Conservation (phyloP, 179 eudicot species). For the Nepenthes alata region DNA sequence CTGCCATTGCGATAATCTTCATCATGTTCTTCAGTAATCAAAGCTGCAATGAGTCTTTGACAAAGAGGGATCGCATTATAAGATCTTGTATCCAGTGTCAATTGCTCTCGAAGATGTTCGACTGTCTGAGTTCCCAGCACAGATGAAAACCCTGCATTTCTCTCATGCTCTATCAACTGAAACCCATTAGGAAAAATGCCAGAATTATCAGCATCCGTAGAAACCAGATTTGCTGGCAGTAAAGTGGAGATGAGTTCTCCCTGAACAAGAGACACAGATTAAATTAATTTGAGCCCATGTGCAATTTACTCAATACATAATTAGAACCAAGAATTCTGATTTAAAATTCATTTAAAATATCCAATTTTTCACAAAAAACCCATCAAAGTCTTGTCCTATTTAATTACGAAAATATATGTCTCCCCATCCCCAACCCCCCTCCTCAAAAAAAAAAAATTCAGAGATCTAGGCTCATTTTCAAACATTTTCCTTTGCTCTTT, state of each 20-base stretch:
- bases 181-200: conserved; percentile 17
- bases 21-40: conserved; percentile 44
- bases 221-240: conserved; percentile 13
- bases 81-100: conserved; percentile 10
- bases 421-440: no score
- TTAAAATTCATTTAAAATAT: no score
- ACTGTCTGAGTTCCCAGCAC: conserved; percentile 12
- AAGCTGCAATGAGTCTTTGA: conserved; percentile 50
- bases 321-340: background rate
- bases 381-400: no score
- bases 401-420: no score
- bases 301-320: background rate
- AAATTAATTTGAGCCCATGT: background rate
- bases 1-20: background rate
- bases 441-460: no score
- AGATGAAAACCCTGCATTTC: conserved; percentile 6
- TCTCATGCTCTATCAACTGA: conserved; percentile 16
- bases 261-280: conserved; percentile 15
- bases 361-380: no score
- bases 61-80: conserved; percentile 27
- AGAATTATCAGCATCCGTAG: conserved; percentile 15
- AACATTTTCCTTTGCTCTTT: no score
- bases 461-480: no score
- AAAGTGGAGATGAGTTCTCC: conserved; percentile 17
- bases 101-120: conserved; percentile 19